Evolutionary conservation across 1,139 yeast genomes (phyloP), one percentile per base, ranked within the genome.

Genomic region (Geotrichum histeridarum): DNA sequence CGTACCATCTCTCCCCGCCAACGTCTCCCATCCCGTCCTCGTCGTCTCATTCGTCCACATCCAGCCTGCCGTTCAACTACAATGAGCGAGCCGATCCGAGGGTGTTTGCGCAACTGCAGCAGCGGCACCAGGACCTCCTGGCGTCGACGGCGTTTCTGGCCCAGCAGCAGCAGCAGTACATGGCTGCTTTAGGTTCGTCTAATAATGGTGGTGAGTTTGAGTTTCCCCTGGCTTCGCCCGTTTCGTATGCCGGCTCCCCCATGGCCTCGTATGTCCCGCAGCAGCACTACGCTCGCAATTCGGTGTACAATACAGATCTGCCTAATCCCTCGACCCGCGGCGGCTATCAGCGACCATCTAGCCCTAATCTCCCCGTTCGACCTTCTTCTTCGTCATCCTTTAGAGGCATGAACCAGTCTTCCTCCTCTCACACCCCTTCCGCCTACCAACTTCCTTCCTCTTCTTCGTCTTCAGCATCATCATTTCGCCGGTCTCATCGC

Each of bases 111-210:
- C 73, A 71, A 35, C 55, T 74, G 44, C 67, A 65, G 17, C 62
- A 69, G 22, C 71, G 70, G 57, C 67, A 65, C 15, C 62, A 69
- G 18, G 71, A 70, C 57, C 69, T 73, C 54, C 46, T 63, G 31
- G 63, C 64, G 8, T 64, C 69, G 4, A 64, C 71, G 35, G 51
- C 64, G 57, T 57, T 62, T 32, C 66, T 67, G 44, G 63, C 68
- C 36, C 71, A 68, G 53, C 71, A 68, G 57, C 71, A 68, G 55
- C 68, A 66, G 56, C 62, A 64, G 27, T 60, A 68, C 35, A 69
- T 66, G 55, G 62, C 60, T 14, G 70, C 69, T 17, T 61, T 68
- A 63, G 60, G 61, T 42, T 60, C 57, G 41, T 66, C 66, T 5
- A 55, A 54, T 15, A 36, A 45, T 18, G 42, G 42, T n/a, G 32